Base-by-base conservation (phyloP, 2,329 filamentous ascomycete genomes). In the Xylariaceae sp. region DNA sequence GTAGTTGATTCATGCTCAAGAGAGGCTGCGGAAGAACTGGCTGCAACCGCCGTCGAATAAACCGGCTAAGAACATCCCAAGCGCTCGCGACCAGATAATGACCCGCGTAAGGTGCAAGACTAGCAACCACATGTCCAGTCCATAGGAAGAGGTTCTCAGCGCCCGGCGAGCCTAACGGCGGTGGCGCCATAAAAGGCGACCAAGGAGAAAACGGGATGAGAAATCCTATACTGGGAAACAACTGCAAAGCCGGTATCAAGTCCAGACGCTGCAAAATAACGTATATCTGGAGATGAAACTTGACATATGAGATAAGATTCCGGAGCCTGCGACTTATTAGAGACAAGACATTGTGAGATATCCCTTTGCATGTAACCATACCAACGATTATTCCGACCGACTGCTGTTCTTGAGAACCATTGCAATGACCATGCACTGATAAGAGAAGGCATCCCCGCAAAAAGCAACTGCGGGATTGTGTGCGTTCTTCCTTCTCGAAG, bases 151-250 rank as follows among this genome's bases (percentile, higher is more conserved):
- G 49, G 11, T 77, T 76, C 3, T 70, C 62, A 2, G 69, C 57
- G 8, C 71, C 75, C 15, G 80, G 68, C 2, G 75, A 74, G 3
- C 71, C 62, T 0, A 76, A 74, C 0, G 75, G 70, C 1, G 78
- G 76, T 1, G 80, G 81, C 0, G 78, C 70, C 1, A 74, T 69
- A 34, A 84, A 78, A 0, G 80, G 81, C 0, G 82, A 85, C 10
- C 76, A 71, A 6, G 72, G 66, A 10, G 80, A 78, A 52, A 84
- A 85, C 0, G 83, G 82, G 15, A 85, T 67, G 64, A 84, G 84
- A 68, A 79, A 86, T 4, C 69, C 73, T 44, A 73, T 72, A 6
- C 67, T 70, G 0, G 83, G 82, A 2, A 84, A 69, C 70, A 70
- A 72, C 6, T 71, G 72, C 10, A 64, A 73, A 10, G 72, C 68